A percentile compares a stretch with the other conserved stretches of the same genome.
phyloP scores from a whole-genome alignment of 1,139 yeast genomes.

The Blastobotrys apis region DNA sequence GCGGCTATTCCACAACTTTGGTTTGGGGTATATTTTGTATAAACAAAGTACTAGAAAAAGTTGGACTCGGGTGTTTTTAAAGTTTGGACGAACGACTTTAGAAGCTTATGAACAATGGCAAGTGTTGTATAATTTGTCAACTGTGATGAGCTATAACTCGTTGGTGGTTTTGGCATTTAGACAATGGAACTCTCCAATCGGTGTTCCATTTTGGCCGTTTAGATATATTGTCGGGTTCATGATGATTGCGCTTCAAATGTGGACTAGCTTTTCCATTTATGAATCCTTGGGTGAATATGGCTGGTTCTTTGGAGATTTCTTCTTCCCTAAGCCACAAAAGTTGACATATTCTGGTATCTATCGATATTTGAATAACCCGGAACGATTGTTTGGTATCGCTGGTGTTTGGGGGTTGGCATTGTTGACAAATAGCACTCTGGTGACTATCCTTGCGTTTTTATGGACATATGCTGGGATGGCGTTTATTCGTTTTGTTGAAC shows the following conservation, averaged over 20 bases:
- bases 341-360: conserved; percentile 81
- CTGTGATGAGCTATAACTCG: conserved; percentile 43
- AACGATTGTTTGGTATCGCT: conserved; percentile 73
- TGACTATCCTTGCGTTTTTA: conserved; percentile 52
- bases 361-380: conserved; percentile 81
- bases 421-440: conserved; percentile 56
- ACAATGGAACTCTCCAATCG: conserved; percentile 36
- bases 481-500: conserved; percentile 70
- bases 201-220: conserved; percentile 42
- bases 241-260: conserved; percentile 57
- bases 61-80: conserved; percentile 63
- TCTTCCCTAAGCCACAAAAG: conserved; percentile 49
- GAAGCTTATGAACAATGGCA: conserved; percentile 79
- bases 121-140: conserved; percentile 53
- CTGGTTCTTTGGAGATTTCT: conserved; percentile 89
- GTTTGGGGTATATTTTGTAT: conserved; percentile 51
- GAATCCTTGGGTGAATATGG: conserved; percentile 80
- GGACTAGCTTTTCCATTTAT: conserved; percentile 70
- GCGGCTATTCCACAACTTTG: conserved; percentile 51
- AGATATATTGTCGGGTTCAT: conserved; percentile 55
- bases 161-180: conserved; percentile 36
- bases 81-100: conserved; percentile 62
- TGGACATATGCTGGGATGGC: conserved; percentile 70
- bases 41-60: conserved; percentile 60
- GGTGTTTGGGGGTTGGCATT: conserved; percentile 79